Percentiles rank a stretch among this genome's conserved stretches.
These are phyloP conservation scores for Exophiala lecanii-corni DNA, from an alignment of 2,329 filamentous ascomycete species.

Conservation along the genomic window DNA sequence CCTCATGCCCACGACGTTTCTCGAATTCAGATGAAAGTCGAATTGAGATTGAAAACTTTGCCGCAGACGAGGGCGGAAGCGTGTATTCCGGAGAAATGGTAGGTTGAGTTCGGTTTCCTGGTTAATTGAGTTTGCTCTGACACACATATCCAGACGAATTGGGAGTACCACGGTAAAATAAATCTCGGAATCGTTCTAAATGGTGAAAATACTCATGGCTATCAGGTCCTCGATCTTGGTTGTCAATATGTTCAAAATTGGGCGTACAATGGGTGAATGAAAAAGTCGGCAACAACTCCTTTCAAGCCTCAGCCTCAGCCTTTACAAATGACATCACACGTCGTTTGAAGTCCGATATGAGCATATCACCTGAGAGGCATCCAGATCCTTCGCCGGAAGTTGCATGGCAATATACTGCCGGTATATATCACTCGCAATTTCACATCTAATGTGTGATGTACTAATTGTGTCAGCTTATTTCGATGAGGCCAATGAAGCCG, in stretches of 20 bases:
- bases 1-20: background rate
- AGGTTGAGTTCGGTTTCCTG: background rate
- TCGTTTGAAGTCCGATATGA: background rate
- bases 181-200: background rate
- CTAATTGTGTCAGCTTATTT: background rate
- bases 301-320: background rate
- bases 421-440: background rate
- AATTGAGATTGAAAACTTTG: background rate
- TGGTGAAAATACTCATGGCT: background rate
- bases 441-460: background rate
- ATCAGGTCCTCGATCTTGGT: background rate
- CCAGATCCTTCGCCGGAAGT: background rate
- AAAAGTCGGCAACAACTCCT: background rate
- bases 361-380: background rate
- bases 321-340: background rate
- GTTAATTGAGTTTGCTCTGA: background rate
- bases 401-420: background rate
- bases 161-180: background rate
- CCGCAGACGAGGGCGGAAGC: background rate
- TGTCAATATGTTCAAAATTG: background rate
- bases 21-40: background rate
- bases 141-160: background rate
- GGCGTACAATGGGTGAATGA: background rate
- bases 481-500: background rate
- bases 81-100: conserved; percentile 24